Evolutionary conservation across 164 flowering plant genomes (phyloP).

Genomic region (Annona squamosa): DNA sequence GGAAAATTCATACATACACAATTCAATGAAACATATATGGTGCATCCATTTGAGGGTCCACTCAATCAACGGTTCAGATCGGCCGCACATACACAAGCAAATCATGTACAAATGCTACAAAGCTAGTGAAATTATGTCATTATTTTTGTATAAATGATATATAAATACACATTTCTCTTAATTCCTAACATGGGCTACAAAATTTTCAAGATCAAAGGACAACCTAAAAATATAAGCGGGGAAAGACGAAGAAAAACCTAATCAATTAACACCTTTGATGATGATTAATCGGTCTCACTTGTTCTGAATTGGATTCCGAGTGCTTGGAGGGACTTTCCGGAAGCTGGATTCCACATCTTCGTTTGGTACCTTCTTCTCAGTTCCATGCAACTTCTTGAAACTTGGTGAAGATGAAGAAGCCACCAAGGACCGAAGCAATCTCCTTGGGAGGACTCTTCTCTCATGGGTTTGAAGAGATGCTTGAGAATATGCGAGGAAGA

Average conservation of each 20-base stretch:
- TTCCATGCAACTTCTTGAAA: constrained; percentile 10
- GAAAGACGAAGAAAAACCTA: background rate
- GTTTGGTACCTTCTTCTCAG: constrained; percentile 31
- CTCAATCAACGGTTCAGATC: background rate
- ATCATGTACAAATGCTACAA: background rate
- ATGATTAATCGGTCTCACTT: constrained; percentile 4
- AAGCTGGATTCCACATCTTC: constrained; percentile 52
- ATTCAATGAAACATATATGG: background rate
- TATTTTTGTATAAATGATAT: background rate
- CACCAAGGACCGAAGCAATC: constrained; percentile 11
- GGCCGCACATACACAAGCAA: background rate
- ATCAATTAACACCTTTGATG: background rate
- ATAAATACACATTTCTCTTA: constrained; percentile 1
- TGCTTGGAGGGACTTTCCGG: constrained; percentile 38
- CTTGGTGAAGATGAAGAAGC: constrained; percentile 12
- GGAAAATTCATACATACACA: too few species aligned
- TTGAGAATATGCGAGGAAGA: constrained; percentile 14
- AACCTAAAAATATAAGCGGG: background rate
- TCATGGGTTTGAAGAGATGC: constrained; percentile 11
- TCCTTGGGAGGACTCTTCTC: constrained; percentile 19
- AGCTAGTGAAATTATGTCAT: background rate
- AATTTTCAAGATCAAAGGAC: background rate
- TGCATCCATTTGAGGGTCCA: background rate
- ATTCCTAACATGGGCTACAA: background rate
- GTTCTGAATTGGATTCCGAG: constrained; percentile 51